A percentile compares a stretch with the other conserved stretches of the same genome.
phyloP scores from a whole-genome alignment of 2,329 filamentous ascomycete genomes.

The Aspergillus sp. region DNA sequence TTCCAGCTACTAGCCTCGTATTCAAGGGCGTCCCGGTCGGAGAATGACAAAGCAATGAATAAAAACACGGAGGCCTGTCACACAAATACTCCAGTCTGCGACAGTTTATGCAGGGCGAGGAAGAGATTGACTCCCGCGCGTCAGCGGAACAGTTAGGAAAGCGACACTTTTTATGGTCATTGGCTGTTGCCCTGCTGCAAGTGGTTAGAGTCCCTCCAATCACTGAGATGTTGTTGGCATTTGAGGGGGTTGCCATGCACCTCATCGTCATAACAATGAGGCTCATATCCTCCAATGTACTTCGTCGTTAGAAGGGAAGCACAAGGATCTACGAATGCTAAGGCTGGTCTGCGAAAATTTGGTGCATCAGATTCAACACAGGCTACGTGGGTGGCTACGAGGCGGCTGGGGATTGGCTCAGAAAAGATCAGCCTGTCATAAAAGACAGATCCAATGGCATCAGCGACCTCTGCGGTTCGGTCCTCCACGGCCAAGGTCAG shows the following conservation, averaged over 20 bases:
- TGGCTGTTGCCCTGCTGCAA: not conserved
- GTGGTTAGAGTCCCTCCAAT: conserved; percentile 10
- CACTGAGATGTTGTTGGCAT: not conserved
- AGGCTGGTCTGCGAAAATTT: not conserved
- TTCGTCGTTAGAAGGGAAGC: not conserved
- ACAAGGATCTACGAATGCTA: not conserved
- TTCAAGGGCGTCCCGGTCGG: not conserved
- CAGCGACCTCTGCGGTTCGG: not conserved
- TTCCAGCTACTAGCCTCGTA: not conserved
- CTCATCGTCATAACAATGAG: conserved; percentile 7
- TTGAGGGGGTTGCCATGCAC: not conserved
- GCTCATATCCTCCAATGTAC: not conserved
- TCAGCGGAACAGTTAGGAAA: not conserved
- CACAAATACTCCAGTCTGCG: not conserved
- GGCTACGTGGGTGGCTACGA: conserved; percentile 7
- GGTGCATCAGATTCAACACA: not conserved
- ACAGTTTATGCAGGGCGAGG: not conserved
- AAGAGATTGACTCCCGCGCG: not conserved
- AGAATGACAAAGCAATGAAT: not conserved
- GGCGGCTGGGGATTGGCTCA: not conserved
- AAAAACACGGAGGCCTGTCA: not conserved
- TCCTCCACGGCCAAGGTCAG: not conserved
- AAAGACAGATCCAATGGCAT: not conserved
- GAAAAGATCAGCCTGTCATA: not conserved
- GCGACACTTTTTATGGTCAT: not conserved